phyloP scores from a whole-genome alignment of 2,329 filamentous ascomycete species.

The Hymenoscyphus scutula region DNA sequence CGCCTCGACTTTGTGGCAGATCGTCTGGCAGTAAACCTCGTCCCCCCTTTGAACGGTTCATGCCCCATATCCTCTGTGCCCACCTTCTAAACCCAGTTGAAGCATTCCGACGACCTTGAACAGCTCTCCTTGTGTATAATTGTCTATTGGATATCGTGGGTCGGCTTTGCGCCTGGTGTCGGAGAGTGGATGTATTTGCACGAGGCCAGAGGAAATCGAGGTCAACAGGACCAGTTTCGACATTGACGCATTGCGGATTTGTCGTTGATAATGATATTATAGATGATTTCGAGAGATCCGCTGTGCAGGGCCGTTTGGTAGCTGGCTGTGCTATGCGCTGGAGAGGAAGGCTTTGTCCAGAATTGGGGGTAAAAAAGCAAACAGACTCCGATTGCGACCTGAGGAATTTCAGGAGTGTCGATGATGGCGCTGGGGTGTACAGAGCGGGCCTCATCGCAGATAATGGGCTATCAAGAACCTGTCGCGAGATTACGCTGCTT shows the following conservation, averaged over 20 bases:
- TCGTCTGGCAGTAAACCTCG: slow-evolving; percentile 53
- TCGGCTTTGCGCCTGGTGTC: slow-evolving; percentile 2
- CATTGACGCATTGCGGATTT: slow-evolving; percentile 18
- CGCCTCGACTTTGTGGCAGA: slow-evolving; percentile 57
- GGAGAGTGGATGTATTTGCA: slow-evolving; percentile 12
- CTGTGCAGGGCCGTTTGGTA: neutral
- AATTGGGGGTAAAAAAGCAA: slow-evolving; percentile 48
- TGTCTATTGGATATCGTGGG: neutral
- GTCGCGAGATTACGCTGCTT: slow-evolving; percentile 1
- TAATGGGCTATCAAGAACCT: slow-evolving; percentile 3
- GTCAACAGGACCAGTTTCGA: slow-evolving; percentile 29
- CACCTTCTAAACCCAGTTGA: slow-evolving; percentile 26
- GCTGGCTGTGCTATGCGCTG: neutral
- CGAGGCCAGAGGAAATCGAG: slow-evolving; percentile 32
- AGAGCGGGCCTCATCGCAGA: slow-evolving; percentile 36
- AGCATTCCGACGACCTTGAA: slow-evolving; percentile 20
- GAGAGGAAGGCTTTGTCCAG: slow-evolving; percentile 23
- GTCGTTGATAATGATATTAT: slow-evolving; percentile 26
- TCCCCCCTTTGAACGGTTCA: slow-evolving; percentile 21
- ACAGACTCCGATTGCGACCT: slow-evolving; percentile 64
- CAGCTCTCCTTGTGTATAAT: neutral
- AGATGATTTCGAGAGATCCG: slow-evolving; percentile 16
- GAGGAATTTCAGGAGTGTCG: slow-evolving; percentile 67
- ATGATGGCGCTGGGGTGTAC: slow-evolving; percentile 45
- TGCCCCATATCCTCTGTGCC: slow-evolving; percentile 30